Evolutionary conservation across 2,329 filamentous ascomycete genomes (phyloP).

Genomic region (Beauveria asiatica): DNA sequence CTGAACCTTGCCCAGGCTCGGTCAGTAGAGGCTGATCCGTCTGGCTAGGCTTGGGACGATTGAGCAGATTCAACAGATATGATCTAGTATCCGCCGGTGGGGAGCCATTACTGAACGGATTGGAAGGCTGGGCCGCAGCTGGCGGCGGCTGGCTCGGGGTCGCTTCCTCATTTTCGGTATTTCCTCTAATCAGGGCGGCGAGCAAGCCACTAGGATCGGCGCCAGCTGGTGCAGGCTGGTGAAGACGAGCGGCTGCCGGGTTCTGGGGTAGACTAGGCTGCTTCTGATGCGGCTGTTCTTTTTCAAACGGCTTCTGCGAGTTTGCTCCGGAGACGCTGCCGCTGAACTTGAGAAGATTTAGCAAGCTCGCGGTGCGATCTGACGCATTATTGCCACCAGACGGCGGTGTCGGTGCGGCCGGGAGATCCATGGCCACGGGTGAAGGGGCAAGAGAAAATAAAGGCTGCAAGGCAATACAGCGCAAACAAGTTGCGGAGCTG

Average conservation of each 20-base stretch:
- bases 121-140: conserved; percentile 20
- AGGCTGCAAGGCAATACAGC: conserved; percentile 9
- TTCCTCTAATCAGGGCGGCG: conserved; percentile 52
- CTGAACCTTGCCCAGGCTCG: conserved; percentile 30
- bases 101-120: conserved; percentile 38
- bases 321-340: conserved; percentile 25
- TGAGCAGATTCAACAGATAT: conserved; percentile 77
- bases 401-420: conserved; percentile 43
- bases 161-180: conserved; percentile 38
- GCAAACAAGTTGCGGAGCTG: conserved; percentile 11
- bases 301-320: conserved; percentile 16
- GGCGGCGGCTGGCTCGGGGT: conserved; percentile 19
- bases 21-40: conserved; percentile 35
- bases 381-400: conserved; percentile 26
- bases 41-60: conserved; percentile 63
- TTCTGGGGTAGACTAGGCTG: conserved; percentile 6
- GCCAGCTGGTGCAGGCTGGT: conserved; percentile 47
- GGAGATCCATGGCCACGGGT: conserved; percentile 29
- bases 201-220: conserved; percentile 50
- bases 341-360: conserved; percentile 56
- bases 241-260: conserved; percentile 34
- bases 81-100: conserved; percentile 67
- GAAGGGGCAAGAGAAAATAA: neutral
- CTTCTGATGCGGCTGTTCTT: conserved; percentile 14
- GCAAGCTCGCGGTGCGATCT: conserved; percentile 46